Percentiles rank a stretch among this genome's conserved stretches.
phyloP scores from a whole-genome alignment of 2,329 filamentous ascomycete genomes.

The Xylaria sp. region DNA sequence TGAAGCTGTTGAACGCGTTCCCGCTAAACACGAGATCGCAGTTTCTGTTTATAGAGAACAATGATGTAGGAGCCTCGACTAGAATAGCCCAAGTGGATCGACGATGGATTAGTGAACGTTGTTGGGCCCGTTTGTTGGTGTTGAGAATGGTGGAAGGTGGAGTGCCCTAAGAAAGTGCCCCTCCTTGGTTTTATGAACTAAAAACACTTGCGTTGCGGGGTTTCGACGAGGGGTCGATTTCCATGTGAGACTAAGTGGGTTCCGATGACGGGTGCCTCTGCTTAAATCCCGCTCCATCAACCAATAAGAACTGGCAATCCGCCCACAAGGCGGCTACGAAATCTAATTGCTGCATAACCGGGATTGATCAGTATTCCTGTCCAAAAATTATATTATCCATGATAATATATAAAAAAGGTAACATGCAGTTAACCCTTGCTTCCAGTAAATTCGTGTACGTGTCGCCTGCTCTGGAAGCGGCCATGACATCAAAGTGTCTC shows the following conservation, averaged over 20 bases:
- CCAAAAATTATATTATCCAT: not conserved
- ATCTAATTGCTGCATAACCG: not conserved
- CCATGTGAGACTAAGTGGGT: conserved; percentile 19
- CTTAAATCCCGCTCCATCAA: conserved; percentile 34
- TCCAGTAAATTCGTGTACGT: not conserved
- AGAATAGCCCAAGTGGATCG: conserved; percentile 35
- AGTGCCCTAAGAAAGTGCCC: conserved; percentile 34
- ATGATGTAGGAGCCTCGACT: conserved; percentile 12
- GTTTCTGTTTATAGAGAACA: conserved; percentile 6
- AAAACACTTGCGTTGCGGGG: conserved; percentile 30
- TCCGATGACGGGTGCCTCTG: conserved; percentile 18
- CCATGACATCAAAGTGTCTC: conserved; percentile 19
- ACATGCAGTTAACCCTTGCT: conserved; percentile 3
- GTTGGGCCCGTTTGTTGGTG: conserved; percentile 18
- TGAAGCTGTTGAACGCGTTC: conserved; percentile 3
- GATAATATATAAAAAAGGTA: rapidly evolving
- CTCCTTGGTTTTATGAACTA: conserved; percentile 34
- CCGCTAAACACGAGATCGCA: conserved; percentile 1
- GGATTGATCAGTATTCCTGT: not conserved
- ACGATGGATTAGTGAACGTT: conserved; percentile 31
- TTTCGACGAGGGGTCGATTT: conserved; percentile 24
- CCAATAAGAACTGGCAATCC: conserved; percentile 24
- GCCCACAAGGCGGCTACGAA: conserved; percentile 23
- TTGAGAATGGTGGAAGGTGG: conserved; percentile 33
- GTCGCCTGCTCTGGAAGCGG: not conserved